Percentiles rank a stretch among this genome's conserved stretches.
These are phyloP conservation scores for Corynespora cassiicola DNA, from an alignment of 2,329 filamentous ascomycete species.

Conservation along the genomic window DNA sequence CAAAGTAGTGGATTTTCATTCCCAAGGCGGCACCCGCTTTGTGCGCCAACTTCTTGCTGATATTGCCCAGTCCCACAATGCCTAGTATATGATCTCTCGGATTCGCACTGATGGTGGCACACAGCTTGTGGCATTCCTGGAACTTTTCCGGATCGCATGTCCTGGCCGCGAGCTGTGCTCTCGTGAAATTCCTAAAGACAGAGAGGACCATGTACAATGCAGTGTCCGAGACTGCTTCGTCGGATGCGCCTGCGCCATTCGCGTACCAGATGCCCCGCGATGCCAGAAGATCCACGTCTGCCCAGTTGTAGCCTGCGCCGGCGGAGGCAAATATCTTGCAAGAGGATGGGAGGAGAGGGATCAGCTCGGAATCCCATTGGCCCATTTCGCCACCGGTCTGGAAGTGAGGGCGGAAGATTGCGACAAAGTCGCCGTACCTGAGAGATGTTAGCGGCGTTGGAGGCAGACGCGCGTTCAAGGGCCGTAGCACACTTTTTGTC, in stretches of 20 bases:
- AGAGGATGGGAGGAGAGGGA: constrained; percentile 12
- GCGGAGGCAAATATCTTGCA: constrained; percentile 17
- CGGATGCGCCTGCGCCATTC: constrained; percentile 52
- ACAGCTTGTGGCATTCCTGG: constrained; percentile 10
- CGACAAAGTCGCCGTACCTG: constrained; percentile 17
- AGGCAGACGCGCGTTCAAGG: too few species aligned
- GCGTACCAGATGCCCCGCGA: constrained; percentile 38
- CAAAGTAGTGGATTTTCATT: constrained; percentile 20
- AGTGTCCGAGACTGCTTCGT: constrained; percentile 54
- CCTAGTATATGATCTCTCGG: constrained; percentile 16
- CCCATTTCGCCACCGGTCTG: constrained; percentile 22
- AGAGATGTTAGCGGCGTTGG: too few species aligned
- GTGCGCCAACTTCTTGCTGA: constrained; percentile 46
- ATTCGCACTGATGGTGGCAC: constrained; percentile 10
- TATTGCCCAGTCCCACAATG: constrained; percentile 17
- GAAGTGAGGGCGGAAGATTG: constrained; percentile 21
- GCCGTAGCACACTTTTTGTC: constrained; percentile 7
- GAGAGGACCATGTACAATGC: constrained; percentile 51
- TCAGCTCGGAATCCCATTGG: constrained; percentile 19
- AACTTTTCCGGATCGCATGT: constrained; percentile 12
- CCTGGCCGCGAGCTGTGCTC: constrained; percentile 14
- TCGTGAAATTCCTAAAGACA: constrained; percentile 18
- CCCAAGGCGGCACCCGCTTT: constrained; percentile 14
- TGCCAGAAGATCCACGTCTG: constrained; percentile 16
- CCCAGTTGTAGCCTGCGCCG: constrained; percentile 21